Percentiles rank a stretch among this genome's conserved stretches.
Conservation (phyloP, 768 basidiomycete species). For the Tricholoma flavovirens region DNA sequence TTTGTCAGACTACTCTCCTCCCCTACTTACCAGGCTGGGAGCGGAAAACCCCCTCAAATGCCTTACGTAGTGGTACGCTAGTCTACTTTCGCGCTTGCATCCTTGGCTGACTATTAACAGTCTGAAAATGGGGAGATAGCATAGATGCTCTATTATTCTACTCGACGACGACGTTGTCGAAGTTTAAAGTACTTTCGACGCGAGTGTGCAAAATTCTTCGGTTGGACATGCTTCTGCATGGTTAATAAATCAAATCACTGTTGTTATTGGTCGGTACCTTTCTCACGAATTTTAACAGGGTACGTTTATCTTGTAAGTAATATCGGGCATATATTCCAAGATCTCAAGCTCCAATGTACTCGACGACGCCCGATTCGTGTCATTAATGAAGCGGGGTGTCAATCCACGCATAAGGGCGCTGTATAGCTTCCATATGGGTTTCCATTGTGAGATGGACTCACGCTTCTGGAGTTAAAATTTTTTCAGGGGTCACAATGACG, state of each 20-base stretch:
- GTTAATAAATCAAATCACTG: no score
- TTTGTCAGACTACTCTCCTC: conserved; percentile 27
- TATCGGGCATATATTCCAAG: no score
- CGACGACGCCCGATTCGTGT: no score
- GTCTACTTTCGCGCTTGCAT: not conserved
- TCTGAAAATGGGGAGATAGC: conserved; percentile 1
- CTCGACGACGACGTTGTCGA: not conserved
- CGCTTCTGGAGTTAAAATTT: conserved; percentile 10
- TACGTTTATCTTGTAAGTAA: no score
- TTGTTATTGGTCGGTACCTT: no score
- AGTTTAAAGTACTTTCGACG: no score
- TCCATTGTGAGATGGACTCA: not conserved
- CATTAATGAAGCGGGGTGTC: no score
- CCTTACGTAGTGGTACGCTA: conserved; percentile 15
- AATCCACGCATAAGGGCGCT: no score
- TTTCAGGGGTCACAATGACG: conserved; percentile 44
- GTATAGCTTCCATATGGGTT: not conserved
- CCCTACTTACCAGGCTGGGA: conserved; percentile 21
- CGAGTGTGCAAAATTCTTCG: no score
- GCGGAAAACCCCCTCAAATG: conserved; percentile 5
- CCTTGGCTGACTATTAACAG: not conserved
- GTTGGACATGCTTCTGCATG: no score
- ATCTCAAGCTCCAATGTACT: no score
- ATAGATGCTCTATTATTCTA: not conserved
- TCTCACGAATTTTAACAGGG: no score